Evolutionary conservation across 1,284 basidiomycete species (phyloP), one percentile per base, ranked within the genome.

Genomic region (Peniophora sp.): DNA sequence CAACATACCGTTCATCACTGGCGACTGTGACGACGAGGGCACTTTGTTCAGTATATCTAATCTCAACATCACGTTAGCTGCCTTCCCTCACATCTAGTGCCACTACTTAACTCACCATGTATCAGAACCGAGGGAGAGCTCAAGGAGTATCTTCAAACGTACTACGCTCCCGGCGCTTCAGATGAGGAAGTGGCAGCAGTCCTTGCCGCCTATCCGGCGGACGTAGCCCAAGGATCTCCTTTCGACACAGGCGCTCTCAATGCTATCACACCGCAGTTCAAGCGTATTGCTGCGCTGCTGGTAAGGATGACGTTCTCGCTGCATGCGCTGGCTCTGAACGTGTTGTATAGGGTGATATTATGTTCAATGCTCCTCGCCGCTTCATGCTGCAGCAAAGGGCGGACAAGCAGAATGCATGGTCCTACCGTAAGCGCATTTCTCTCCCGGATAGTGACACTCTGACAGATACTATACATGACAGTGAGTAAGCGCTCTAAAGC

Each of bases 11-110:
- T 66, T 59, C 56, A 56, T 65, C 50, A 32, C 58, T 32, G 64
- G 54, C 23, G 68, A 75, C 51, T 72, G 70, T 50, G 75, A 78
- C 49, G 78, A 79, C 50, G 77, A 79, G 60, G 78, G 77, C n/a
- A 78, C 78, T 0, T 32, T 74, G 0, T 78, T 79, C 56, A 66
- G 74, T 0, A 54, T 79, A 6, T 63, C 73, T 1, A 69, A 57
- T 11, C 49, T 68, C 35, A 74, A 76, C 48, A 55, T 77, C 56
- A 74, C 72, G 69, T 71, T 57, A 50, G 65, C 24, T 36, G 12
- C 9, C 20, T 23, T 41, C 16, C n/a, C 11, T 17, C 10, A 14
- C 32, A n/a, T 46, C 27, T 32, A 46, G 32, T 45, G 1, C n/a
- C 34, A 23, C 12, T 34, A 23, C 9, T 17, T 3, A 22, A 17